Evolutionary conservation across 495 filamentous ascomycete genomes (phyloP), one percentile per base, ranked within the genome.

Genomic region (Aspergillus cristatus): DNA sequence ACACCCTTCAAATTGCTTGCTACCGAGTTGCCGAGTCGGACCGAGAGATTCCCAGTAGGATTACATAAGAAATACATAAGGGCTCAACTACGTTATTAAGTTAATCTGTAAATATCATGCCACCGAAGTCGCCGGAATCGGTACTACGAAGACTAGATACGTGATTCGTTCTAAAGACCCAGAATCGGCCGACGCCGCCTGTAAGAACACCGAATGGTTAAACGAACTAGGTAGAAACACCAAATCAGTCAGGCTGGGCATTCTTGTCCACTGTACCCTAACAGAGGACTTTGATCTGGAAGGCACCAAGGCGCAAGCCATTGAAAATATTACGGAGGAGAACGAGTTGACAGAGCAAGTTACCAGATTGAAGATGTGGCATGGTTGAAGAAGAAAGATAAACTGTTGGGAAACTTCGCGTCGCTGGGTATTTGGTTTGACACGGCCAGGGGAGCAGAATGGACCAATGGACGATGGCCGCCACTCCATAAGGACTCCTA

Each of bases 141-240:
- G 25, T 29, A 53, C 46, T 25, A 53, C 46, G 22, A 50, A 47
- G 18, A 51, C 45, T 0, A 42, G 51, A 0, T 51, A 54, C 32
- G 1, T 54, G 10, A 51, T 54, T 37, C 47, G 45, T 14, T 54
- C 51, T 16, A 49, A 43, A 28, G 18, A 48, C 33, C 1, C 34
- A 14, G 44, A 48, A 36, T 48, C 44, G 20, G 48, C 51, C 6
- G 34, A 48, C 0, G 20, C 16, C n/a, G 39, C 51, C 30, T 28
- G 42, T 28, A 48, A 39, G 7, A 46, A 50, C 26, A 50, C 33
- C 14, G 28, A 43, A 32, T 44, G 41, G 47, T 22, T 44, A 13
- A 34, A 44, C 2, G 29, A 43, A 7, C 17, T 52, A 26, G 45
- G 49, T 7, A 52, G 46, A 30, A 46, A 46, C 32, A 52, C 42